phyloP scores from a whole-genome alignment of 1,284 basidiomycete species.

The Entoloma clypeatum region DNA sequence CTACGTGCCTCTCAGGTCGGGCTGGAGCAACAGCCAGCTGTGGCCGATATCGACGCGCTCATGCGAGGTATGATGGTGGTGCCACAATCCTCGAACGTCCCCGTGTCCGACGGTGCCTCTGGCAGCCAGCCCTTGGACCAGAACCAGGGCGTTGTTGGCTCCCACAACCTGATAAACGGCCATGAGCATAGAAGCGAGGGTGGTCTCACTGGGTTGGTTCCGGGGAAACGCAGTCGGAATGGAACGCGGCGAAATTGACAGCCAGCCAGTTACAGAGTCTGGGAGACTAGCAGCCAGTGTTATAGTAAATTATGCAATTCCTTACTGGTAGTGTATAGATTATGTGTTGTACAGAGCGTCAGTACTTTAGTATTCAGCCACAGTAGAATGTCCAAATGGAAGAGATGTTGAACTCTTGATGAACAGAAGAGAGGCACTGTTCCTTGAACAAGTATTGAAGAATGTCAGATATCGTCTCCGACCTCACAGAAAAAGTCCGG shows the following conservation, averaged over 20 bases:
- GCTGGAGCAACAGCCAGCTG: constrained; percentile 47
- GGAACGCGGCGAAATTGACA: constrained; percentile 25
- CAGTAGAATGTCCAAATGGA: too few relatives aligned
- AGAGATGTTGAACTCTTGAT: too few relatives aligned
- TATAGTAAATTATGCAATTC: too few relatives aligned
- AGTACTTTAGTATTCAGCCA: too few relatives aligned
- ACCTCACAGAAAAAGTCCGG: constrained; percentile 54
- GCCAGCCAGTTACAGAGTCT: too few relatives aligned
- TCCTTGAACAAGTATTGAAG: too few relatives aligned
- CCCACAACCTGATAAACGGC: too few relatives aligned
- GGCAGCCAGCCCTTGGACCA: constrained; percentile 9
- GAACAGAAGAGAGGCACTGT: too few relatives aligned
- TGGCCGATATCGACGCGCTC: constrained; percentile 56
- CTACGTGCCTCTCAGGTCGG: constrained; percentile 51
- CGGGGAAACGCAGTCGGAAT: constrained; percentile 31
- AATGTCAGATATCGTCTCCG: constrained; percentile 12
- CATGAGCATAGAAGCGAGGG: too few relatives aligned
- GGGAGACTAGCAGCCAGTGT: too few relatives aligned
- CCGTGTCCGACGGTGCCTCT: constrained; percentile 8
- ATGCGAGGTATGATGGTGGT: constrained; percentile 60
- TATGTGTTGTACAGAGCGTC: constrained; percentile 3
- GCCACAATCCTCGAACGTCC: constrained; percentile 6
- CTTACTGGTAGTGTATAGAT: constrained; percentile 1
- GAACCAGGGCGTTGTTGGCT: too few relatives aligned
- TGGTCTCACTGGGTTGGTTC: constrained; percentile 24